A percentile compares a stretch with the other conserved stretches of the same genome.
Conservation (phyloP, 805 yeast species). For the Yueomyces sp. region DNA sequence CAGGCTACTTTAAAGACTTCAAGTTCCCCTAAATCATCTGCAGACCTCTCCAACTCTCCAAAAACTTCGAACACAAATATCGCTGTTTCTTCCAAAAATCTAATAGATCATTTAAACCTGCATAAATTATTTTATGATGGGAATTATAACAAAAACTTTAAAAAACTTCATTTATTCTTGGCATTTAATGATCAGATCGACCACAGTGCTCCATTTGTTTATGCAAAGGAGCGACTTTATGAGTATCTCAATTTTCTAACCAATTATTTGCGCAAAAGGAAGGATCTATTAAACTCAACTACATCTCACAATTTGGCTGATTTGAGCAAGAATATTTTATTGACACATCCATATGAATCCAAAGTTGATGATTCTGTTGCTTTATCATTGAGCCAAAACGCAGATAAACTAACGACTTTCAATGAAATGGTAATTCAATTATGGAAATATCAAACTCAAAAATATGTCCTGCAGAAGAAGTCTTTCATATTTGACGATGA, state of each 20-base stretch:
- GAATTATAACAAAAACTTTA: constrained; percentile 12
- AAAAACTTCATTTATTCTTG: constrained; percentile 14
- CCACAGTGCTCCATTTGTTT: constrained; percentile 9
- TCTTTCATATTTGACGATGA: constrained; percentile 12
- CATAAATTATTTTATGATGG: constrained; percentile 16
- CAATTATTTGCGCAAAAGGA: constrained; percentile 10
- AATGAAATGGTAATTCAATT: constrained; percentile 11
- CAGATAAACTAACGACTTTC: not conserved
- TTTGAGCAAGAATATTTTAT: not conserved
- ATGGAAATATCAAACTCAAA: constrained; percentile 16
- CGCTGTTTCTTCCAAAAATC: too few species aligned
- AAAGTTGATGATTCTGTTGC: not conserved
- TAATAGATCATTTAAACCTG: not conserved
- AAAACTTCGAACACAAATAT: too few species aligned
- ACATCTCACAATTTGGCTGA: not conserved
- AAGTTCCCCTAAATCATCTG: too few species aligned
- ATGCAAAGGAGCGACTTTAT: constrained; percentile 11
- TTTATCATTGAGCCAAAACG: not conserved
- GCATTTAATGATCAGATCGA: constrained; percentile 14
- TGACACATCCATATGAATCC: not conserved
- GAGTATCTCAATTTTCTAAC: constrained; percentile 11
- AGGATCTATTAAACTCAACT: constrained; percentile 4
- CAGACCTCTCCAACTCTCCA: too few species aligned
- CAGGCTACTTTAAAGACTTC: constrained; percentile 1
- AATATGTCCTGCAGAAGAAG: constrained; percentile 12